Evolutionary conservation across 2,329 filamentous ascomycete genomes (phyloP), one percentile per base, ranked within the genome.

Genomic region (Cyanodermella asteris): DNA sequence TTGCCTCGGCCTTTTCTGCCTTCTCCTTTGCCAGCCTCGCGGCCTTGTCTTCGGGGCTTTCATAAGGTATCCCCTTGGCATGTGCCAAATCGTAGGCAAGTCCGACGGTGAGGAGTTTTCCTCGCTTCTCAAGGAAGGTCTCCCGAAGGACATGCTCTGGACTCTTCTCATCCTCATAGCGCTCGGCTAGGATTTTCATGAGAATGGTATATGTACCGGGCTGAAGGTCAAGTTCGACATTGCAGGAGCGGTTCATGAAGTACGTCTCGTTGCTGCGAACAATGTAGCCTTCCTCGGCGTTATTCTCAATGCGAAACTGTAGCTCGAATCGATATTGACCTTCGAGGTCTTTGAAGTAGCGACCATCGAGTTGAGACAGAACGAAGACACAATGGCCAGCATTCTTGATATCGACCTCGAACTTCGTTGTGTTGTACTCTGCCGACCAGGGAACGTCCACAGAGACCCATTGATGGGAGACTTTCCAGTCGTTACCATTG

Each of bases 121-220:
- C 74, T 14, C 76, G 66, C 18, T 54, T 49, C 3, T 53, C 53
- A 26, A 64, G 63, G 28, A 69, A 74, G 28, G 68, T 64, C 6
- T 59, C 53, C 24, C 65, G 61, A 13, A 84, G 64, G 2, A 74
- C 66, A 18, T 78, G 61, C 33, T 80, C 71, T 10, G 74, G 61
- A 1, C 61, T 55, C 1, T 52, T 46, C 6, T 59, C 49, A 14
- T 56, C 42, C 4, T 45, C 39, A 7, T 49, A 38, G n/a, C 72
- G 63, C 11, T 59, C 60, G 2, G 74, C 74, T 6, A 70, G 68
- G 29, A 87, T 61, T 41, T 76, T 80, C 44, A 84, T 61, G 13
- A 78, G 56, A 4, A 90, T 65, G 5, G 64, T 66, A 46, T 90
- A 90, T 21, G 62, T 66, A 7, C 78, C 78, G 0, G 72, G 61